Conservation (phyloP, 495 filamentous ascomycete species). For the Hypoxylon intermedium region DNA sequence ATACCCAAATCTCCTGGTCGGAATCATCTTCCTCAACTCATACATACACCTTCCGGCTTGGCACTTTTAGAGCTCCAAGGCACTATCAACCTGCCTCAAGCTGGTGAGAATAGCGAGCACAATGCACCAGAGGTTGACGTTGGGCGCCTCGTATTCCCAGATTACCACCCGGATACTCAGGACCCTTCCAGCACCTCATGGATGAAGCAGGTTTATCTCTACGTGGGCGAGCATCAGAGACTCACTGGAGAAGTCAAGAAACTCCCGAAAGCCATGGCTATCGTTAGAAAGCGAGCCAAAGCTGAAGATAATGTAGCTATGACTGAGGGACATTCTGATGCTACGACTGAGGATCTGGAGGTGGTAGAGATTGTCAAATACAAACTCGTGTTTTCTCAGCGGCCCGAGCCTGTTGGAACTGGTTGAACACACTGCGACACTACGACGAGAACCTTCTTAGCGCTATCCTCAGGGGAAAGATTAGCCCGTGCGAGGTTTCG, state of each 20-base stretch:
- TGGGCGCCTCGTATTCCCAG: slow-evolving; percentile 81
- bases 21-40: slow-evolving; percentile 77
- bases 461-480: not conserved
- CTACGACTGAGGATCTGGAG: slow-evolving; percentile 50
- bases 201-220: slow-evolving; percentile 90
- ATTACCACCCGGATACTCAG: slow-evolving; percentile 62
- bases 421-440: slow-evolving; percentile 9
- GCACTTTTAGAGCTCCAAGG: slow-evolving; percentile 93
- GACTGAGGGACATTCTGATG: slow-evolving; percentile 21
- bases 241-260: slow-evolving; percentile 91
- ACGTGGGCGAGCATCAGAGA: slow-evolving; percentile 87
- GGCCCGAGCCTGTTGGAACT: slow-evolving; percentile 83
- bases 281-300: slow-evolving; percentile 65
- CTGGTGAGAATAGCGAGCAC: slow-evolving; percentile 25
- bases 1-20: not conserved
- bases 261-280: slow-evolving; percentile 74
- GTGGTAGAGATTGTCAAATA: slow-evolving; percentile 87
- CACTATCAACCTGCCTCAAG: slow-evolving; percentile 72
- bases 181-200: slow-evolving; percentile 63
- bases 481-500: too few species aligned
- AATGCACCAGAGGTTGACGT: slow-evolving; percentile 59
- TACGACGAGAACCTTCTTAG: not conserved
- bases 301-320: slow-evolving; percentile 36
- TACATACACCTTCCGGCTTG: slow-evolving; percentile 81
- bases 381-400: slow-evolving; percentile 84